A percentile compares a stretch with the other conserved stretches of the same genome.
Conservation (phyloP, 805 yeast species). For the Candida methanosorbosa region DNA sequence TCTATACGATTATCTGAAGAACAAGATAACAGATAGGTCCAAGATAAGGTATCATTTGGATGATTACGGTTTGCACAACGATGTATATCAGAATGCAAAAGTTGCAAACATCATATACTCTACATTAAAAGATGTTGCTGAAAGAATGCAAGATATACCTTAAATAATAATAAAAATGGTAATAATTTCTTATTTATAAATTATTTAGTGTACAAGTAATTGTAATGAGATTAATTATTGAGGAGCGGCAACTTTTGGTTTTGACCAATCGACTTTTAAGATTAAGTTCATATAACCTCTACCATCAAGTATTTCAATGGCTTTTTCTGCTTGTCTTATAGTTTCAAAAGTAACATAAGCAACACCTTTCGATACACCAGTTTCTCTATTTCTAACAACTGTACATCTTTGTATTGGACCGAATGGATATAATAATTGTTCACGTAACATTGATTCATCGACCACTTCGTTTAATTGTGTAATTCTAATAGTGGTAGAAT, state of each 20-base stretch:
- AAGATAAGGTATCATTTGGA: constrained; percentile 19
- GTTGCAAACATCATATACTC: constrained; percentile 17
- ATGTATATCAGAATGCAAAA: constrained; percentile 40
- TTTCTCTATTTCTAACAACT: constrained; percentile 83
- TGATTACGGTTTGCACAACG: constrained; percentile 55
- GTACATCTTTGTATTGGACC: constrained; percentile 71
- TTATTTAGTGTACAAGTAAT: not conserved
- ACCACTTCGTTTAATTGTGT: constrained; percentile 85
- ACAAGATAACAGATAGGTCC: constrained; percentile 2
- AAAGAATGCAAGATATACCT: no score
- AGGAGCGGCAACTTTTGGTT: constrained; percentile 23
- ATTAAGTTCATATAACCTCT: constrained; percentile 89
- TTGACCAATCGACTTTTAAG: constrained; percentile 55
- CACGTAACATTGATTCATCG: constrained; percentile 73
- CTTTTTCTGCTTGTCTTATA: constrained; percentile 63
- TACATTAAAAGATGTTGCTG: no score
- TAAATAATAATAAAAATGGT: not conserved
- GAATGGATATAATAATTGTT: constrained; percentile 60
- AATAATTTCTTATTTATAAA: not conserved
- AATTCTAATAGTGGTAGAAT: constrained; percentile 78
- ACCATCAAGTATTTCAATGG: constrained; percentile 72
- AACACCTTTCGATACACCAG: constrained; percentile 91
- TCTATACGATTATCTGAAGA: constrained; percentile 27
- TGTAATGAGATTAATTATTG: no score
- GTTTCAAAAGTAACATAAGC: constrained; percentile 83